Conservation (phyloP, 2,329 filamentous ascomycete species). For the Magnaporthiopsis poae region DNA sequence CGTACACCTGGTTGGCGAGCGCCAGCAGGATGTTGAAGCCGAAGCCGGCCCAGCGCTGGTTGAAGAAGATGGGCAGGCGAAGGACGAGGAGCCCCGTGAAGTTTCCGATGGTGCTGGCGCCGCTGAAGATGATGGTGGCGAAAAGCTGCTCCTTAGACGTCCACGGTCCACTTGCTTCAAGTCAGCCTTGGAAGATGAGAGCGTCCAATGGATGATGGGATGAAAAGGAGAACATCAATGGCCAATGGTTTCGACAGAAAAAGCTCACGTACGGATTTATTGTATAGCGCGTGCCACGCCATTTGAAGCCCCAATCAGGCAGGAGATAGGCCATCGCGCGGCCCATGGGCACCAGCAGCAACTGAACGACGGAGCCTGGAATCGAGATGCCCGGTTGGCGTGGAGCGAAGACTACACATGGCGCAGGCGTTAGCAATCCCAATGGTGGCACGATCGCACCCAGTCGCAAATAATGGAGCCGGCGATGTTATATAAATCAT, state of each 20-base stretch:
- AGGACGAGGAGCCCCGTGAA: constrained; percentile 27
- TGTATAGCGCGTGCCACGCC: constrained; percentile 18
- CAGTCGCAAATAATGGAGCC: no score
- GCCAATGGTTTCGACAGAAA: not conserved
- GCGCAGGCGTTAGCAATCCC: constrained; percentile 24
- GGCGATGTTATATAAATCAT: no score
- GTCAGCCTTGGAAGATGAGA: not conserved
- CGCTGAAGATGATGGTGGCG: constrained; percentile 29
- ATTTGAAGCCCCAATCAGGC: constrained; percentile 21
- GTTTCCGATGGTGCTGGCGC: constrained; percentile 26
- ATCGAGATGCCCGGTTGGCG: constrained; percentile 17
- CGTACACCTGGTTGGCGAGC: constrained; percentile 32
- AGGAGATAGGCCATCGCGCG: constrained; percentile 25
- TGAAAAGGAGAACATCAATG: constrained; percentile 16
- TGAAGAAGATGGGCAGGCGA: constrained; percentile 29
- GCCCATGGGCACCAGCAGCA: constrained; percentile 34
- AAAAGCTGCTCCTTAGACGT: constrained; percentile 34
- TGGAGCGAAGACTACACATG: constrained; percentile 27
- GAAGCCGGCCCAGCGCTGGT: constrained; percentile 28
- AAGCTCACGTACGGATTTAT: constrained; percentile 24
- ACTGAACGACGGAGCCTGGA: constrained; percentile 27
- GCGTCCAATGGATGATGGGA: constrained; percentile 11
- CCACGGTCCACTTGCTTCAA: constrained; percentile 23
- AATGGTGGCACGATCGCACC: not conserved
- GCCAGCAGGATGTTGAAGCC: constrained; percentile 33